Conservation (phyloP, 225 moss, liverwort and hornwort genomes). For the Bryoerythrophyllum caledonicum region DNA sequence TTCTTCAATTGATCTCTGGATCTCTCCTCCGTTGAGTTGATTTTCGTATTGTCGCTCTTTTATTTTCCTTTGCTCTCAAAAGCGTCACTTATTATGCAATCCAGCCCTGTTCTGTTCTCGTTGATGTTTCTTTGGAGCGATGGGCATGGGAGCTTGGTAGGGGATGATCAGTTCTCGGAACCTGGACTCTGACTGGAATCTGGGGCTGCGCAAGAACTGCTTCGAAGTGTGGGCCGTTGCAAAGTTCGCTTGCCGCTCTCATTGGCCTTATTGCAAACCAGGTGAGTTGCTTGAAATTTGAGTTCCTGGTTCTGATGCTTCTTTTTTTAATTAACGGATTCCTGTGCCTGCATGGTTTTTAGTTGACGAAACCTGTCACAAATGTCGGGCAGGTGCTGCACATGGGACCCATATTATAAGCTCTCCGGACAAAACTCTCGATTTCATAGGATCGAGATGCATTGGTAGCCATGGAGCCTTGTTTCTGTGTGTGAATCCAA, state of each 20-base stretch:
- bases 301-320: background rate
- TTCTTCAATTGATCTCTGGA: background rate
- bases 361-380: background rate
- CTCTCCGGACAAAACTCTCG: background rate
- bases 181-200: too few species aligned
- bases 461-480: too few species aligned
- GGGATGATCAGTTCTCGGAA: background rate
- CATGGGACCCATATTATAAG: too few species aligned
- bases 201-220: too few species aligned
- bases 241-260: background rate
- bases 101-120: background rate
- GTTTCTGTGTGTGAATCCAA: background rate
- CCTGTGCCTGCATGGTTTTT: background rate
- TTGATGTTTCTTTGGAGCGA: background rate
- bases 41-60: background rate
- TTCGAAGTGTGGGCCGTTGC: background rate
- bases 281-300: background rate
- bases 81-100: background rate
- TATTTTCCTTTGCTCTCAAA: too few species aligned
- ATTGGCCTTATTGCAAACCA: background rate
- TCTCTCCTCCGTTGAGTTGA: background rate
- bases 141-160: background rate
- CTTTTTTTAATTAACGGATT: background rate
- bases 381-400: background rate
- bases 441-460: background rate